A percentile compares a stretch with the other conserved stretches of the same genome.
Evolutionary conservation across 805 yeast genomes (phyloP).

Genomic region (Zygoascus flipseniorum): DNA sequence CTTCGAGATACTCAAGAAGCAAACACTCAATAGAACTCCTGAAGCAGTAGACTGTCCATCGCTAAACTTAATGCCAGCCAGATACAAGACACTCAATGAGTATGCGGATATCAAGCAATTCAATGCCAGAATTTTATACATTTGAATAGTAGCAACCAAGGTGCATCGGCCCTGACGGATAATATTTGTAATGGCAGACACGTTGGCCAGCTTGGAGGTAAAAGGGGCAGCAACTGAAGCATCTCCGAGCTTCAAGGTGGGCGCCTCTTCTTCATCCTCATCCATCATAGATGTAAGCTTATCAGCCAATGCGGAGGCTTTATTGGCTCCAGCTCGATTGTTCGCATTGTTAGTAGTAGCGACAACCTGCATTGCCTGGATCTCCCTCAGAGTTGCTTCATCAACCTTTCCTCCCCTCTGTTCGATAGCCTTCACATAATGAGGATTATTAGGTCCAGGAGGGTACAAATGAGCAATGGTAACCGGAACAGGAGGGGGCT

Average conservation of each 20-base stretch:
- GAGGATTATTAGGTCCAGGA: slow-evolving; percentile 88
- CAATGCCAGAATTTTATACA: slow-evolving; percentile 95
- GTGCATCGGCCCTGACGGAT: slow-evolving; percentile 98
- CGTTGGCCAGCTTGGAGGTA: slow-evolving; percentile 88
- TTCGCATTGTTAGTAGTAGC: slow-evolving; percentile 27
- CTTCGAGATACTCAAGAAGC: slow-evolving; percentile 91
- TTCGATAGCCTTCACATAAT: slow-evolving; percentile 78
- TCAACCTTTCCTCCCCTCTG: slow-evolving; percentile 72
- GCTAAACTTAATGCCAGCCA: slow-evolving; percentile 97
- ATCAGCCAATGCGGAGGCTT: slow-evolving; percentile 49
- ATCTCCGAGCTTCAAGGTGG: slow-evolving; percentile 90
- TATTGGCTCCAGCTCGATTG: slow-evolving; percentile 28
- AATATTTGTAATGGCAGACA: slow-evolving; percentile 84
- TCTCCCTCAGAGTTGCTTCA: slow-evolving; percentile 38
- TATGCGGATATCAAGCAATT: slow-evolving; percentile 96
- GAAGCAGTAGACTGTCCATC: slow-evolving; percentile 97
- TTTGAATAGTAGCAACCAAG: slow-evolving; percentile 91
- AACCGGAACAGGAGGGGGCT: slow-evolving; percentile 63
- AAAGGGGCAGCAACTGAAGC: slow-evolving; percentile 99
- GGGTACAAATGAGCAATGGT: slow-evolving; percentile 97
- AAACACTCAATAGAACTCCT: slow-evolving; percentile 85
- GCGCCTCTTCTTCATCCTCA: slow-evolving; percentile 72
- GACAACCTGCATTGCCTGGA: slow-evolving; percentile 34
- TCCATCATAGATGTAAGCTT: slow-evolving; percentile 49
- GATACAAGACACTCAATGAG: slow-evolving; percentile 83